A percentile compares a stretch with the other conserved stretches of the same genome.
These are phyloP conservation scores for Coniferiporia weirii DNA, from an alignment of 1,284 basidiomycete species.

Conservation along the genomic window DNA sequence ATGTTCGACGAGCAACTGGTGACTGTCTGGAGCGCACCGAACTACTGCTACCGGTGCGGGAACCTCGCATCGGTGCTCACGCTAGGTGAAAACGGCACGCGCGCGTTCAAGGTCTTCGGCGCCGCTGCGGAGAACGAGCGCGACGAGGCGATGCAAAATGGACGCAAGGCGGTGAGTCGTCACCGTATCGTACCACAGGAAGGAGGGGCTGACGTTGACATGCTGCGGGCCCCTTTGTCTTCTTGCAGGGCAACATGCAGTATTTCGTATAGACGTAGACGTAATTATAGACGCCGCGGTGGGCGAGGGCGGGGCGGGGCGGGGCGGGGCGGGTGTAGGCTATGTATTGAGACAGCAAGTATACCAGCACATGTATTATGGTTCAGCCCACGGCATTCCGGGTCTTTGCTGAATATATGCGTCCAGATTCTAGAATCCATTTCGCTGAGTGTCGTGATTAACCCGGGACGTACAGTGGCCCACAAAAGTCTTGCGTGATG, in stretches of 20 bases:
- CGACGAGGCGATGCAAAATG: conserved; percentile 62
- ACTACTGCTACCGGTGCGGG: conserved; percentile 88
- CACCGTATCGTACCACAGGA: background rate
- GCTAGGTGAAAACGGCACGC: conserved; percentile 58
- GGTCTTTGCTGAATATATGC: too few species aligned
- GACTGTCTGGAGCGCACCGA: conserved; percentile 97
- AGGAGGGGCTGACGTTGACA: background rate
- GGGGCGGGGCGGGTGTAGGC: conserved; percentile 17
- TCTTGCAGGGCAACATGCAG: conserved; percentile 46
- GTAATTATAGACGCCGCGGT: too few species aligned
- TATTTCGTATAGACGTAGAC: conserved; percentile 48
- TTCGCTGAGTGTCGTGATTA: too few species aligned
- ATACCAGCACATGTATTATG: background rate
- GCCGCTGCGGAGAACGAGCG: conserved; percentile 83
- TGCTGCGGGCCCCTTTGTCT: conserved; percentile 11
- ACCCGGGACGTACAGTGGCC: too few species aligned
- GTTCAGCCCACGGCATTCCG: too few species aligned
- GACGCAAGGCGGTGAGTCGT: conserved; percentile 54
- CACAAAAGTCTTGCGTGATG: too few species aligned
- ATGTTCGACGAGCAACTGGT: conserved; percentile 96
- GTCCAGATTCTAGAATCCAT: too few species aligned
- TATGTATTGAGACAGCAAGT: background rate
- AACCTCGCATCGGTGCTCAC: conserved; percentile 77
- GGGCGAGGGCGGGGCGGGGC: too few species aligned
- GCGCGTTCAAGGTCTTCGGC: conserved; percentile 74